Evolutionary conservation across 208 protist genomes (phyloP), one percentile per base, ranked within the genome.

Genomic region (Hexamita inflata): DNA sequence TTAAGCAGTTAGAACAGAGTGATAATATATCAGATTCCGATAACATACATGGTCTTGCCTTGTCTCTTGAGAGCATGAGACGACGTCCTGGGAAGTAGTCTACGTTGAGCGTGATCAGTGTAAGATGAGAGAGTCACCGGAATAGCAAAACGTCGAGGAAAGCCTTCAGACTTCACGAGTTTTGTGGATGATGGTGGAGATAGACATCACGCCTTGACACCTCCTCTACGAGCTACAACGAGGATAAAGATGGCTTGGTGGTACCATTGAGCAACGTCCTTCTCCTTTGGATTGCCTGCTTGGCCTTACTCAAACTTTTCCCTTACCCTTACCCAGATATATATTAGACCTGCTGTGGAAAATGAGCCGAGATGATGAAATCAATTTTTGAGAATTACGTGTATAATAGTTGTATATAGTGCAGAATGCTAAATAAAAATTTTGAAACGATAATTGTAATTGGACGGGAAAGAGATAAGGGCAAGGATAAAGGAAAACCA

Each of bases 21-120:
- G n/a, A n/a, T n/a, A n/a, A n/a, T n/a, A n/a, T n/a, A n/a, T n/a
- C n/a, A 73, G 34, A 73, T 73, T 19, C 64, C 90, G 88, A 94
- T 94, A 76, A 91, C 91, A 85, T 94, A 94, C 45, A 94, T 86
- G 66, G 91, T 94, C 77, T 89, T 80, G 68, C 90, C 90, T 82
- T 94, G 90, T 77, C 90, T 82, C 83, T 94, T 94, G 75, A 94
- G 88, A 0, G 91, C 90, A 78, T 93, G n/a, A 93, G 58, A 94
- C 90, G 49, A 94, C 91, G 77, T 94, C 91, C 87, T 92, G 90
- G 58, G 91, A 87, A 45, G 91, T 94, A 29, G 94, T 90, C 49
- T 91, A 73, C 91, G 79, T 73, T 88, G 82, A 60, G 89, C 90
- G 80, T 94, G 91, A 81, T 94, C 91, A 79, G 91, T 94, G 87